Base-by-base conservation (phyloP, 2,329 filamentous ascomycete genomes). In the Neopestalotiopsis clavispora region DNA sequence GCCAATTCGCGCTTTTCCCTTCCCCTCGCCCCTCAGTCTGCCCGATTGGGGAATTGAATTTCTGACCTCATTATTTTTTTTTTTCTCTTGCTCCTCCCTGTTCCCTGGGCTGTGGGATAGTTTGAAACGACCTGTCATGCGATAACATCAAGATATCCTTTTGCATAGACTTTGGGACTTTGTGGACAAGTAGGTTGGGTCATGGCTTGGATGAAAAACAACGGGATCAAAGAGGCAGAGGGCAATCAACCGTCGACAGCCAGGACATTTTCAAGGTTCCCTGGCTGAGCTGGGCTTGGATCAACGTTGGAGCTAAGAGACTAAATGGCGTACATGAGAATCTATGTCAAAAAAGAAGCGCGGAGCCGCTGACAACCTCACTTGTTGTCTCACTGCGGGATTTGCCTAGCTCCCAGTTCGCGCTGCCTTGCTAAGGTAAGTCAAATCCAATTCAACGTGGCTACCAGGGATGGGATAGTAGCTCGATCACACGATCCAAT, bases 321-420 rank as follows among this genome's bases (percentile, higher is more conserved):
- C 59, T 59, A 59, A 59, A 28, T 59, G 57, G 57, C 23, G 57
- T 28, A 32, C 10, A 59, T 13, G 20, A 4, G 23, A 59, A 52
- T 52, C 45, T 52, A 52, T 38, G 34, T 52, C 45, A 59, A 59
- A 59, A 59, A 59, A 52, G n/a, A 52, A 59, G 30, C 23, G 30
- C 23, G 30, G 57, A 32, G 57, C 30, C 57, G 57, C 30, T 59
- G 59, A 61, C 59, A 61, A 61, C 59, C 30, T 34, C 59, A 61
- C 28, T 61, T 61, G 14, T 14, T 61, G 59, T 61, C 59, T 61
- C 32, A 34, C 17, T 17, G 59, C 59, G 59, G 59, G 59, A 61
- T 20, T 34, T 61, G 59, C 59, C 59, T 61, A 61, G 59, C 59
- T 61, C n/a, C 59, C 59, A 61, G n/a, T 61, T 61, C 59, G 17